These are phyloP conservation scores for Coniochaeta prunicola DNA, from an alignment of 2,329 filamentous ascomycete species.

Conservation along the genomic window DNA sequence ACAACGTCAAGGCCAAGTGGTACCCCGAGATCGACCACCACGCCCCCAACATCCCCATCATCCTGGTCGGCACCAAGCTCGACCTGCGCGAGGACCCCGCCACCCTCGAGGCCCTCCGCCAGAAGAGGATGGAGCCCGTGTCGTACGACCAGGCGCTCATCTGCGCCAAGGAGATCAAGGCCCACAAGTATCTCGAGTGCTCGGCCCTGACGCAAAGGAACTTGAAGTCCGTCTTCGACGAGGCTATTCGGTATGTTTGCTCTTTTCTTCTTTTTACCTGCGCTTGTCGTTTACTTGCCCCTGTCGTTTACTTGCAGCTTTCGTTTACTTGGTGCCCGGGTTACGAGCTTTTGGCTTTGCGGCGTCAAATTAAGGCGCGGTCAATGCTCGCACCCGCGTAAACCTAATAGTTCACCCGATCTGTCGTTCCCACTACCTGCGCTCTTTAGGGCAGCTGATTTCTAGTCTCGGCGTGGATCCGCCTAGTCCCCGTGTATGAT, in stretches of 20 bases:
- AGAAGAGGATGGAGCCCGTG: slow-evolving; percentile 96
- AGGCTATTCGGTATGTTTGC: slow-evolving; percentile 79
- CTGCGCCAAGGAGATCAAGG: slow-evolving; percentile 88
- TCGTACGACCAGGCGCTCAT: slow-evolving; percentile 85
- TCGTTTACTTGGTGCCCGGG: slow-evolving; percentile 8
- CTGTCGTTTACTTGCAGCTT: slow-evolving; percentile 3
- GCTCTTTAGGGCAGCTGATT: too few relatives aligned
- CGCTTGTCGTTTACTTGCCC: neutral
- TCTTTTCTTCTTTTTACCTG: neutral
- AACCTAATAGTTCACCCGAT: too few relatives aligned
- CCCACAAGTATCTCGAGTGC: slow-evolving; percentile 97
- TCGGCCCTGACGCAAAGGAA: slow-evolving; percentile 95
- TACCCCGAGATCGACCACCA: slow-evolving; percentile 97
- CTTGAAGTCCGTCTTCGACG: slow-evolving; percentile 97
- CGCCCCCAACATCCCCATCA: slow-evolving; percentile 90
- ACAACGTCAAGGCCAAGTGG: slow-evolving; percentile 99
- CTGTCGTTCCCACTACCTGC: too few relatives aligned
- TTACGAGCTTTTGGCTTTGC: neutral
- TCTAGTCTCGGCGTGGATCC: neutral
- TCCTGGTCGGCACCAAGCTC: slow-evolving; percentile 93
- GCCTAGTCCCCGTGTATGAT: neutral
- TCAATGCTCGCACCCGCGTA: neutral
- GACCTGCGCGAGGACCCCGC: slow-evolving; percentile 85
- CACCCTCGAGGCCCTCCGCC: slow-evolving; percentile 73
- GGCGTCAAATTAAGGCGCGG: neutral